A percentile compares a stretch with the other conserved stretches of the same genome.
Evolutionary conservation across 2,329 filamentous ascomycete genomes (phyloP).

Genomic region (Fusarium nisikadoi): DNA sequence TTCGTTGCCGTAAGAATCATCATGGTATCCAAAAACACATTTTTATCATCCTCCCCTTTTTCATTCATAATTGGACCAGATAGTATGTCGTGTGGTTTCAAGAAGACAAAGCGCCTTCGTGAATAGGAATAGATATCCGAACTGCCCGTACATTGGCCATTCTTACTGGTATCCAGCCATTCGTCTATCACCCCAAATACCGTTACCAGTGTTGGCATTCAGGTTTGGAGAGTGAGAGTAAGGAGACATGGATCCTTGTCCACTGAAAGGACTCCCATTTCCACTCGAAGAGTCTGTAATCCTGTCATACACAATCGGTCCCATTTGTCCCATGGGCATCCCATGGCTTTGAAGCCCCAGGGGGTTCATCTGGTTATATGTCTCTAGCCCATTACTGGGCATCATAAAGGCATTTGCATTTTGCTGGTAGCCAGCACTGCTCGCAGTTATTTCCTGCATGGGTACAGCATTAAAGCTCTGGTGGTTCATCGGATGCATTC

Average conservation of each 20-base stretch:
- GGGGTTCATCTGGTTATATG: conserved; percentile 48
- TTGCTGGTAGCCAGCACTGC: conserved; percentile 40
- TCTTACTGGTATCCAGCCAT: conserved; percentile 31
- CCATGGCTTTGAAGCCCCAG: conserved; percentile 47
- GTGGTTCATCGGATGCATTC: conserved; percentile 42
- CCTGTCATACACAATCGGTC: conserved; percentile 47
- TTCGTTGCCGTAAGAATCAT: conserved; percentile 31
- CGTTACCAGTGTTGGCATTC: conserved; percentile 37
- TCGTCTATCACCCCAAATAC: conserved; percentile 31
- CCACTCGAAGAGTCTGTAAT: conserved; percentile 48
- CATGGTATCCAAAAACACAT: conserved; percentile 34
- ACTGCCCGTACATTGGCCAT: not conserved
- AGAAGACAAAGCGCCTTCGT: not conserved
- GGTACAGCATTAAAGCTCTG: conserved; percentile 37
- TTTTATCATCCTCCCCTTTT: conserved; percentile 14
- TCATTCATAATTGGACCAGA: conserved; percentile 1
- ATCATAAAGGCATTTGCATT: conserved; percentile 42
- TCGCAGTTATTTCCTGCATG: conserved; percentile 42
- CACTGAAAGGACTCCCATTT: conserved; percentile 51
- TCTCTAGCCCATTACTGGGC: conserved; percentile 44
- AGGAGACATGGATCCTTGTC: conserved; percentile 50
- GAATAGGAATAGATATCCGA: not conserved
- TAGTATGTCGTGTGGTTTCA: not conserved
- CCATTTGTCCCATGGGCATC: conserved; percentile 45
- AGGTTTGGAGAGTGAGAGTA: conserved; percentile 51